Percentiles rank a stretch among this genome's conserved stretches.
These are phyloP conservation scores for Arabidopsis suecica DNA, from an alignment of 345 rosid genomes.

Conservation along the genomic window DNA sequence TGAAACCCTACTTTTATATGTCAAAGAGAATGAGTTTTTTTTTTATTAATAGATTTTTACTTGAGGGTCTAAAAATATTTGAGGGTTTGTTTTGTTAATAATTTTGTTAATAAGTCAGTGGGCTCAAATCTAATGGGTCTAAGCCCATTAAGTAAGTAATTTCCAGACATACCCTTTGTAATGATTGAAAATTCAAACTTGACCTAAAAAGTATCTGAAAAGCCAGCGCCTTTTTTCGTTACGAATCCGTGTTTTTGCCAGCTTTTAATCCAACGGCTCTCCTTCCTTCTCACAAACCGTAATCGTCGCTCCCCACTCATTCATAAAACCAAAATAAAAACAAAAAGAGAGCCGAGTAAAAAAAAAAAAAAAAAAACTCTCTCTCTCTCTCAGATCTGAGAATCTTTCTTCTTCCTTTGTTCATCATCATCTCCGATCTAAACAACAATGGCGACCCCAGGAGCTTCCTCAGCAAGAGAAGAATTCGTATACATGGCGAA, in stretches of 20 bases:
- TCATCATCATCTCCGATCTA: constrained; percentile 13
- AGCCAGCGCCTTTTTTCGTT: constrained; percentile 26
- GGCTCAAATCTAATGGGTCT: no score
- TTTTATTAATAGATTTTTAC: no score
- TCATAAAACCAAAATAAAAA: background rate
- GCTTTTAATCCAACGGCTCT: constrained; percentile 43
- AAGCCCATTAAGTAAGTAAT: background rate
- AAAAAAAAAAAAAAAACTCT: background rate
- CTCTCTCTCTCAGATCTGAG: constrained; percentile 15
- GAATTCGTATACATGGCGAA: constrained; percentile 90
- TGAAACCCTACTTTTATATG: no score
- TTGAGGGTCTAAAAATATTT: no score
- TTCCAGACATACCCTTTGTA: background rate
- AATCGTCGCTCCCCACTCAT: constrained; percentile 58
- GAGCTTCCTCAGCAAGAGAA: constrained; percentile 61
- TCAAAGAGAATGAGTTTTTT: no score
- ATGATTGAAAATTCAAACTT: constrained; percentile 19
- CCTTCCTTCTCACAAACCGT: constrained; percentile 49
- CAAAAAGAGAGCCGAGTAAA: background rate
- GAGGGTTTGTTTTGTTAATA: no score
- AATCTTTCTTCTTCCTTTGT: constrained; percentile 10
- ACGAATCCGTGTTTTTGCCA: constrained; percentile 21
- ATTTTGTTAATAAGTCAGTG: no score
- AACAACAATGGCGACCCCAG: constrained; percentile 48
- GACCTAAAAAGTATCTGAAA: constrained; percentile 40